A percentile compares a stretch with the other conserved stretches of the same genome.
phyloP scores from a whole-genome alignment of 2,329 filamentous ascomycete genomes.

The Claviceps sp. region DNA sequence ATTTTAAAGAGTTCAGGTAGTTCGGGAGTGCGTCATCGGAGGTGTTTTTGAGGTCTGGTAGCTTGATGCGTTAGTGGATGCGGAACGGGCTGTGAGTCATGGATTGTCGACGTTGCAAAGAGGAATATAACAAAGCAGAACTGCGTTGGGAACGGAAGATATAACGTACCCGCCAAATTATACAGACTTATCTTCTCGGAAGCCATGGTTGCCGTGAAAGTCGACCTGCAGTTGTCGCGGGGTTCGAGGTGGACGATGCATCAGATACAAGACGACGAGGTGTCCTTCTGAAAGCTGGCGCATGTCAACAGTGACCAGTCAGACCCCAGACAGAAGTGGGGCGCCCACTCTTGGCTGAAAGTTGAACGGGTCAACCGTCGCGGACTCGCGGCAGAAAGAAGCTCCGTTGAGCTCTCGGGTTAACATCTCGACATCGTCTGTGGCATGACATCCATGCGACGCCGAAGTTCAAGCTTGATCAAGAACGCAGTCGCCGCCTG shows the following conservation, averaged over 20 bases:
- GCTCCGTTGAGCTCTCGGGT: background rate
- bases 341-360: background rate
- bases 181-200: slow-evolving; percentile 50
- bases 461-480: background rate
- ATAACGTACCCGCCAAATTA: slow-evolving; percentile 45
- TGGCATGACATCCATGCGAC: background rate
- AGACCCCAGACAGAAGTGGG: background rate
- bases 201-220: slow-evolving; percentile 16
- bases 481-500: background rate
- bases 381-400: background rate
- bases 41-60: slow-evolving; percentile 83
- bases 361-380: background rate
- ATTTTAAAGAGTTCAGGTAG: slow-evolving; percentile 80
- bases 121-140: background rate
- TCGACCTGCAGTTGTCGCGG: background rate
- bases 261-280: background rate
- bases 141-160: background rate
- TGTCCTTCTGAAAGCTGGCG: slow-evolving; percentile 2
- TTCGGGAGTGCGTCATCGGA: slow-evolving; percentile 89
- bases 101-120: background rate
- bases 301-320: background rate
- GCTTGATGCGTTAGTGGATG: background rate
- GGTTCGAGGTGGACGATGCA: background rate
- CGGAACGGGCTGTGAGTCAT: background rate
- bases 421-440: background rate